Evolutionary conservation across 306 rosid species (phyloP).

Genomic region (Inga leiocalycina): DNA sequence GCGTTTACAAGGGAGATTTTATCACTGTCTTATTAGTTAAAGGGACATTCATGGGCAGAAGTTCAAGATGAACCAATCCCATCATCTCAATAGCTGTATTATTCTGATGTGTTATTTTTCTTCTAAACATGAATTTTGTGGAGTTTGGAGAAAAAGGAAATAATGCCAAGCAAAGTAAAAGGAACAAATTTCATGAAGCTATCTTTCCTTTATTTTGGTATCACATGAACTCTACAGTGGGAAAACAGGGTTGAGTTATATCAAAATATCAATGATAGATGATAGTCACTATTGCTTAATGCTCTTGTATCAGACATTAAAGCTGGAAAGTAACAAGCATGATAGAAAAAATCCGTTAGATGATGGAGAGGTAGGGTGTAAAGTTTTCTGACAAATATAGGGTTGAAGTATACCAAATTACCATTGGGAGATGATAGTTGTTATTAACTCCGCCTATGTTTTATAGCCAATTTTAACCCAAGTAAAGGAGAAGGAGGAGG

Average conservation of each 20-base stretch:
- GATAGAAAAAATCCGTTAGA: not conserved
- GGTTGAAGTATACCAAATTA: not conserved
- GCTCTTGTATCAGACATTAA: not conserved
- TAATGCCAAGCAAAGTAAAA: not conserved
- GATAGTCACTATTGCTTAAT: not conserved
- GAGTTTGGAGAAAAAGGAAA: not conserved
- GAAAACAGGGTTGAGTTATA: not conserved
- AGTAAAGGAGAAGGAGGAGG: no score
- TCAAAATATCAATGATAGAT: not conserved
- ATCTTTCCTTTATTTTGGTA: not conserved
- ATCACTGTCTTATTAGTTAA: not conserved
- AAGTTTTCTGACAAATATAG: not conserved
- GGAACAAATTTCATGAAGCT: not conserved
- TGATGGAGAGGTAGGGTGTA: not conserved
- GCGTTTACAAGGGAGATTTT: not conserved
- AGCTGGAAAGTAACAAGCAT: not conserved
- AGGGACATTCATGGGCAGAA: not conserved
- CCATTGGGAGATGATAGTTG: not conserved
- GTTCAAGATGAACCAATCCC: conserved; percentile 17
- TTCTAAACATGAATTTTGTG: not conserved
- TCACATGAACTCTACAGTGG: not conserved
- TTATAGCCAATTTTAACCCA: no score
- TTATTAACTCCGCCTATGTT: no score
- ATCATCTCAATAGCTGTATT: not conserved
- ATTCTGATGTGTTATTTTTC: not conserved